Evolutionary conservation across 768 basidiomycete genomes (phyloP).

Genomic region (Psilocybe azurescens): DNA sequence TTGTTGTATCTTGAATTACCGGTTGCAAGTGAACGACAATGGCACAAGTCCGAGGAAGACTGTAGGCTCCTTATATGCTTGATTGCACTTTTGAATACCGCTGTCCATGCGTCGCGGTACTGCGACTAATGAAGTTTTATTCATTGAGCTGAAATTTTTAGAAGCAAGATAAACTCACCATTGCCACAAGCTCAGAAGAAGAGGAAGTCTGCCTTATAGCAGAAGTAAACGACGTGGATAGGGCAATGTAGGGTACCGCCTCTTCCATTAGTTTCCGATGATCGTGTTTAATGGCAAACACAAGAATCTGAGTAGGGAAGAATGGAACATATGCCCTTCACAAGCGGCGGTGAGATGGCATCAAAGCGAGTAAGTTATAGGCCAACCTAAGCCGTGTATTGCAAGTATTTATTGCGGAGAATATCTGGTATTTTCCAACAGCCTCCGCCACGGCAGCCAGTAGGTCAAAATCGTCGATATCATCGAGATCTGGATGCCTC

Average conservation of each 20-base stretch:
- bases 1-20: no score
- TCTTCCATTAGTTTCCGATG: conserved; percentile 14
- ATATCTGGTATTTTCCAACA: conserved; percentile 33
- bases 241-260: neutral
- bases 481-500: conserved; percentile 26
- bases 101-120: conserved; percentile 7
- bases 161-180: neutral
- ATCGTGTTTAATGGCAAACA: conserved; percentile 20
- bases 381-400: conserved; percentile 24
- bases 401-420: conserved; percentile 30
- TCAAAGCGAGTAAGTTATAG: neutral
- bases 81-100: neutral
- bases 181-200: neutral
- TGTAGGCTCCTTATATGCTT: neutral
- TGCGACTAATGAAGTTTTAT: neutral
- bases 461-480: conserved; percentile 15
- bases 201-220: neutral
- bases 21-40: no score
- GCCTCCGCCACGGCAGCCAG: conserved; percentile 30
- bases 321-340: conserved; percentile 9
- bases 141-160: neutral
- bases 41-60: neutral
- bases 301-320: conserved; percentile 18
- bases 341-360: neutral
- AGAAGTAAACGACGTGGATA: neutral